These are phyloP conservation scores for Suillus paluster DNA, from an alignment of 768 basidiomycete species.

Conservation along the genomic window DNA sequence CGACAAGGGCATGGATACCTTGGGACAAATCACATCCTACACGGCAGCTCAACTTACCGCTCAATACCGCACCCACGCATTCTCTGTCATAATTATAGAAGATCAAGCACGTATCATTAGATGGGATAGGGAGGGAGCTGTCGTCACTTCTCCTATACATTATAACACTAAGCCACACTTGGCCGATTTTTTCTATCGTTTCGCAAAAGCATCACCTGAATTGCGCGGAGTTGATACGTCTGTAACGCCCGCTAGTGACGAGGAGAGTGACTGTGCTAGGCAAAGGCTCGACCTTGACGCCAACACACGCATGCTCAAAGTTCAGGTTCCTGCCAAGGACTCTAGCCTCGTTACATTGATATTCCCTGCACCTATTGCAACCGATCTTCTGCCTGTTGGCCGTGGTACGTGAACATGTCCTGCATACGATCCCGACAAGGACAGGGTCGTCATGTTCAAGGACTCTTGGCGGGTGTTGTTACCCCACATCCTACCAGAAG, in stretches of 20 bases:
- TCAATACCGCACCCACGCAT: constrained; percentile 37
- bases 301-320: background rate
- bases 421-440: background rate
- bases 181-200: constrained; percentile 31
- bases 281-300: background rate
- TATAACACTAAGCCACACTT: constrained; percentile 18
- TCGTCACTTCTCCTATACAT: constrained; percentile 29
- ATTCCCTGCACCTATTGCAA: background rate
- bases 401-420: background rate
- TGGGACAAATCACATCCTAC: constrained; percentile 32
- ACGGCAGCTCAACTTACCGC: constrained; percentile 21
- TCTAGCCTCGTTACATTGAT: background rate
- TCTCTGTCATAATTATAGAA: constrained; percentile 32
- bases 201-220: constrained; percentile 15
- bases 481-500: background rate
- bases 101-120: constrained; percentile 33
- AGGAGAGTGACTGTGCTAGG: constrained; percentile 5
- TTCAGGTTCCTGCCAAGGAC: background rate
- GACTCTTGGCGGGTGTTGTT: constrained; percentile 3
- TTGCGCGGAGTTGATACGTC: constrained; percentile 31
- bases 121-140: constrained; percentile 39
- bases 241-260: constrained; percentile 11
- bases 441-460: constrained; percentile 5
- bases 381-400: background rate
- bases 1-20: constrained; percentile 8